Evolutionary conservation across 805 yeast genomes (phyloP).

Genomic region (Candida xyloterini): DNA sequence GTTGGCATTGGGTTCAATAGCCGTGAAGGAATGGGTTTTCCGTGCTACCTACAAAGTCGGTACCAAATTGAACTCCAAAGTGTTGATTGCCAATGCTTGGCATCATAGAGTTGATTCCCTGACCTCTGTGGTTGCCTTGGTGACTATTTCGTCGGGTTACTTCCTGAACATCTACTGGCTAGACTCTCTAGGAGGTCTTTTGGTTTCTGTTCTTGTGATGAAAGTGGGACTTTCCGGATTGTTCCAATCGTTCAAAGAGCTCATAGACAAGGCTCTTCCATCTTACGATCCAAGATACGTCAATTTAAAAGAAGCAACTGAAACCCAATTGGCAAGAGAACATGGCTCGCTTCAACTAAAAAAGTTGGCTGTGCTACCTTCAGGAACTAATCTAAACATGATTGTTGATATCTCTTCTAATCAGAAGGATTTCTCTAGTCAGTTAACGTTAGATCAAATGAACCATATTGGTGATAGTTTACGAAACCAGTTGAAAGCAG

Average conservation of each 20-base stretch:
- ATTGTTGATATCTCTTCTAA: constrained; percentile 32
- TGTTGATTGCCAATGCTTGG: constrained; percentile 96
- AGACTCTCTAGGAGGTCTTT: constrained; percentile 88
- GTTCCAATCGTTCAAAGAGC: constrained; percentile 64
- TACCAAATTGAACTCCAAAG: constrained; percentile 73
- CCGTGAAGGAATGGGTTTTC: constrained; percentile 83
- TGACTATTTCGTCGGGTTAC: constrained; percentile 83
- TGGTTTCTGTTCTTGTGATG: constrained; percentile 78
- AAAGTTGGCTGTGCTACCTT: constrained; percentile 45
- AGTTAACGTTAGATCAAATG: constrained; percentile 33
- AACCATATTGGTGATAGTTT: constrained; percentile 29
- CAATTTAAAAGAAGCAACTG: constrained; percentile 37
- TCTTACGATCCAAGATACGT: constrained; percentile 47
- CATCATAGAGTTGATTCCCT: constrained; percentile 94
- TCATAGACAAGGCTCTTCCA: constrained; percentile 70
- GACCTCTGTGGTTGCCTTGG: constrained; percentile 86
- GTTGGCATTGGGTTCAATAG: constrained; percentile 88
- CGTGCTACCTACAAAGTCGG: constrained; percentile 83
- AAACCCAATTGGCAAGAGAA: constrained; percentile 31
- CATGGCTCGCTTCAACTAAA: constrained; percentile 33
- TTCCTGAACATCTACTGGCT: constrained; percentile 75
- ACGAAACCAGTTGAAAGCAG: constrained; percentile 30
- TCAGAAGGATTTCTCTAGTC: constrained; percentile 30
- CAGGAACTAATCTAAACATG: constrained; percentile 52
- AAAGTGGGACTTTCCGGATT: constrained; percentile 82